Base-by-base conservation (phyloP, 169 alveolate species). In the Plasmodium ovale region DNA sequence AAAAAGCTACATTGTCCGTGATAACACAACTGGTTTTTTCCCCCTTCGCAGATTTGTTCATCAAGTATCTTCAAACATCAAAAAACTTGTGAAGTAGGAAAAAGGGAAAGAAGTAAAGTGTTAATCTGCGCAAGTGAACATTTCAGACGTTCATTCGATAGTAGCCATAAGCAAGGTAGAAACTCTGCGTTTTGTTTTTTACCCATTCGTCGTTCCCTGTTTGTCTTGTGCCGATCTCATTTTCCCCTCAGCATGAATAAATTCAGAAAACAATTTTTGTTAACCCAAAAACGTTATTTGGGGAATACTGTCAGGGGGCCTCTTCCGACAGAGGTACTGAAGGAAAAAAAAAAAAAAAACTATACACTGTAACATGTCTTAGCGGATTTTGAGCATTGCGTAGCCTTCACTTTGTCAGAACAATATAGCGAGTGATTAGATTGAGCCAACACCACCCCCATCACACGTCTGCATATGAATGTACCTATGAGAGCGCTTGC, bases 251-350 rank as follows among this genome's bases (percentile, higher is more conserved):
- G n/a, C 54, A 65, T 65, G 73, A 70, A 49, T 5, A n/a, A 23
- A 35, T 16, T 49, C n/a, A 47, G 53, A 25, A 37, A 56, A 3
- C 16, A 54, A n/a, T 58, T 2, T 42, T 35, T 23, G 31, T 54
- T 54, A 54, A 56, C 29, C 27, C 87, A 72, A 9, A 65, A 25
- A 54, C 33, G 89, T 35, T 79, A 37, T 69, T 64, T 79, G 35
- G 89, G 89, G 21, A 79, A 79, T 33, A 53, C 7, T 19, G 89
- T 69, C 14, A 79, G 89, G 65, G 89, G 89, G 2, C 89, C 89
- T 42, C 33, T 21, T 60, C 70, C 84, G 19, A 51, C 37, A 19
- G 77, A 79, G 67, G 89, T 79, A 72, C 70, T 9, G 10, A 33
- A 27, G 39, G 49, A n/a, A 2, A n/a, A 1, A 35, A 35, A 9